Evolutionary conservation across 2,329 filamentous ascomycete genomes (phyloP).

Genomic region (Fusarium duplospermum): DNA sequence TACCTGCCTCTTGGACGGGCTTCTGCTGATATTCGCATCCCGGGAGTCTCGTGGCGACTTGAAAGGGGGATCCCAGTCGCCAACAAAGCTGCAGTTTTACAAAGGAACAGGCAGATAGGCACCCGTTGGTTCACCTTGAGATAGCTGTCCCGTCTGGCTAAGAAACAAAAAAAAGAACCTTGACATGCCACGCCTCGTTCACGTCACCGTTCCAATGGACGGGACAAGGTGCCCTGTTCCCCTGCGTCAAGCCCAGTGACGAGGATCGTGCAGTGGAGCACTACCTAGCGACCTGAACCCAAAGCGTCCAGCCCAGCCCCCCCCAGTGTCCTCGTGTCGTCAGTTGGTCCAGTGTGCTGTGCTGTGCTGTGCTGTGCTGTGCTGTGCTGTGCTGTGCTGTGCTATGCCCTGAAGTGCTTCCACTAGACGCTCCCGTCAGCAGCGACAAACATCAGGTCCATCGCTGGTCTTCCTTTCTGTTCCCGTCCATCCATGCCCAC

Average conservation of each 20-base stretch:
- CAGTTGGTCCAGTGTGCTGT: conserved; percentile 10
- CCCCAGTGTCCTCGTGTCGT: neutral
- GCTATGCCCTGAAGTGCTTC: conserved; percentile 8
- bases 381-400: conserved; percentile 8
- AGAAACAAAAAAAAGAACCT: neutral
- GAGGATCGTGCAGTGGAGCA: neutral
- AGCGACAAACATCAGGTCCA: conserved; percentile 5
- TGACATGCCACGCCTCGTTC: neutral
- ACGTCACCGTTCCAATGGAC: neutral
- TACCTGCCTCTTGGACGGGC: neutral
- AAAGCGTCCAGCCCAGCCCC: conserved; percentile 8
- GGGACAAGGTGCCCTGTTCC: neutral
- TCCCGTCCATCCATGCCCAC: neutral
- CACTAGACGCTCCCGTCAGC: neutral
- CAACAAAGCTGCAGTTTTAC: neutral
- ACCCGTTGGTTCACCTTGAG: neutral
- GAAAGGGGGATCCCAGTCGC: neutral
- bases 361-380: too few species aligned
- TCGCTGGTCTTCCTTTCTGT: neutral
- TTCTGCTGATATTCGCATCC: neutral
- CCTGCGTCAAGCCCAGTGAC: neutral
- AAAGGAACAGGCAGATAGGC: neutral
- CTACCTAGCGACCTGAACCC: neutral
- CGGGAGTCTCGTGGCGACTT: neutral
- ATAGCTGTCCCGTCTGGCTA: neutral